Evolutionary conservation across 2,329 filamentous ascomycete genomes (phyloP).

Genomic region (Exserohilum rostratum): DNA sequence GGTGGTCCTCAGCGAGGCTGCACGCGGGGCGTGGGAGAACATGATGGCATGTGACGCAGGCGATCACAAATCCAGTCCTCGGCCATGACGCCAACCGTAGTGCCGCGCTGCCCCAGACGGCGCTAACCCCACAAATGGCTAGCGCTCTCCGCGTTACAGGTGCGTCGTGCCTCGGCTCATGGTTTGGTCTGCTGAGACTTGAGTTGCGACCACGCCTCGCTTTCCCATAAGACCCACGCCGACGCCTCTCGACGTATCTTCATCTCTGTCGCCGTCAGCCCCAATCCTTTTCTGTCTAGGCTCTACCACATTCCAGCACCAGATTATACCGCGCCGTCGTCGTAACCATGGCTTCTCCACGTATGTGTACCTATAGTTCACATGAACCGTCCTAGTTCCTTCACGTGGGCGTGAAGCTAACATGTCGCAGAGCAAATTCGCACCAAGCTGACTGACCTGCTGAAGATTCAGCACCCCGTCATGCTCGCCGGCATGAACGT

Average conservation of each 20-base stretch:
- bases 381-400: not conserved
- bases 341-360: slow-evolving; percentile 74
- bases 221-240: slow-evolving; percentile 22
- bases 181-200: slow-evolving; percentile 21
- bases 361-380: slow-evolving; percentile 59
- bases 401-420: slow-evolving; percentile 37
- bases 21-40: slow-evolving; percentile 9
- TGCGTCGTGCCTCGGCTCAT: slow-evolving; percentile 34
- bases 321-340: slow-evolving; percentile 8
- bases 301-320: not conserved
- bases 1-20: not conserved
- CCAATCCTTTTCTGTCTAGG: not conserved
- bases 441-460: slow-evolving; percentile 90
- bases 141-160: slow-evolving; percentile 18
- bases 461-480: slow-evolving; percentile 97
- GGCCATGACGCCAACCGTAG: not conserved
- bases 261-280: not conserved
- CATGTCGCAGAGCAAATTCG: slow-evolving; percentile 75
- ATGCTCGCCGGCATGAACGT: slow-evolving; percentile 99
- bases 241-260: slow-evolving; percentile 12
- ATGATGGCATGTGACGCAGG: slow-evolving; percentile 26
- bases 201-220: slow-evolving; percentile 25
- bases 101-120: slow-evolving; percentile 18
- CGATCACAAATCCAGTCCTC: slow-evolving; percentile 5
- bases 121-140: slow-evolving; percentile 12